Percentiles rank a stretch among this genome's conserved stretches.
Evolutionary conservation across 257 asterid genomes (phyloP).

Genomic region (Solanum sejunctum): DNA sequence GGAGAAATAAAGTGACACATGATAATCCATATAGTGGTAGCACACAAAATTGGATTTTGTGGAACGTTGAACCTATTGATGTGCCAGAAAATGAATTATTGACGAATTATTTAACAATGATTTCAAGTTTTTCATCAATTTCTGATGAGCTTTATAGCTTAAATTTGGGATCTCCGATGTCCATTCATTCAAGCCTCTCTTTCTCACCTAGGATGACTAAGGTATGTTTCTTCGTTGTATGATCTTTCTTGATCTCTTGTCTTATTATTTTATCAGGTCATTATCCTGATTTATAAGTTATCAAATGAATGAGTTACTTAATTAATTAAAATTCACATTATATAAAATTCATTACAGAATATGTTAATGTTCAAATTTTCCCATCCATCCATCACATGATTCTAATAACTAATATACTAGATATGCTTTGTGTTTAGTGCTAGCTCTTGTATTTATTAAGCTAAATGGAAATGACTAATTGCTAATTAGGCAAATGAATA

Average conservation of each 20-base stretch:
- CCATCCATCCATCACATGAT: not conserved
- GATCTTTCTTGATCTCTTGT: too few species aligned
- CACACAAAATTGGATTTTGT: slow-evolving; percentile 51
- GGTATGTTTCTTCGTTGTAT: slow-evolving; percentile 28
- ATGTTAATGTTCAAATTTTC: not conserved
- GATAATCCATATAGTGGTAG: slow-evolving; percentile 44
- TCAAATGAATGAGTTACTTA: not conserved
- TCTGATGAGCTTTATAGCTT: slow-evolving; percentile 68
- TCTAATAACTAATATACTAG: not conserved
- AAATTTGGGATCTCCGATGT: slow-evolving; percentile 57
- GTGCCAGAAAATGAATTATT: slow-evolving; percentile 59
- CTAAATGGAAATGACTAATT: not conserved
- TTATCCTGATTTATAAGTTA: not conserved
- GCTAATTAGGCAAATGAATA: not conserved
- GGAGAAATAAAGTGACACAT: slow-evolving; percentile 82
- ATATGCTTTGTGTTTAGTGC: not conserved
- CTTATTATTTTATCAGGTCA: not conserved
- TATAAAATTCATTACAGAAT: not conserved
- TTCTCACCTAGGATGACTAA: slow-evolving; percentile 36
- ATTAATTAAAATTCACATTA: not conserved
- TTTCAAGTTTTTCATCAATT: slow-evolving; percentile 62
- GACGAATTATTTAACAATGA: slow-evolving; percentile 57
- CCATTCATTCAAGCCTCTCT: slow-evolving; percentile 35
- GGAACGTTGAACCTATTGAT: slow-evolving; percentile 73
- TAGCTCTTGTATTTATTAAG: not conserved